Evolutionary conservation across 495 filamentous ascomycete species (phyloP).

Genomic region (Neurospora pannonica): DNA sequence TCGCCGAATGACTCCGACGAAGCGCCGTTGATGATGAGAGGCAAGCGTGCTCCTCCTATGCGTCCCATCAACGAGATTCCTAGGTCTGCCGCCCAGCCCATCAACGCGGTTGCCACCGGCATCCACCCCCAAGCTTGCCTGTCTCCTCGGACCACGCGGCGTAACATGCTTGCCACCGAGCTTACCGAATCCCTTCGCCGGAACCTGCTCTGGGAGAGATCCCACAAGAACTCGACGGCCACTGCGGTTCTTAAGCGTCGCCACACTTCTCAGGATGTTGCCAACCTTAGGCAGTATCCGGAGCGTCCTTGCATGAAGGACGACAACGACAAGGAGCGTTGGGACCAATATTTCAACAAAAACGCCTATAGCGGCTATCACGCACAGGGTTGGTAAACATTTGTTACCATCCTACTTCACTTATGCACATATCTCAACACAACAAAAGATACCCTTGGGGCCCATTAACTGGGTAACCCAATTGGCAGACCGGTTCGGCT

Average conservation of each 20-base stretch:
- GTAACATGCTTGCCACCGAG: conserved; percentile 95
- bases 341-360: conserved; percentile 42
- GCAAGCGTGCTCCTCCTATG: conserved; percentile 30
- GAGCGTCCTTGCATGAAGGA: conserved; percentile 41
- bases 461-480: conserved; percentile 8
- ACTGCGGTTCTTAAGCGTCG: conserved; percentile 82
- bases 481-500: conserved; percentile 21
- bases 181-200: conserved; percentile 43
- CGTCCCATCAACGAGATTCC: conserved; percentile 58
- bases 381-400: conserved; percentile 42
- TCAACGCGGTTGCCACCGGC: conserved; percentile 62
- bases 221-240: conserved; percentile 69
- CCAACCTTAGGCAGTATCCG: conserved; percentile 72
- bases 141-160: conserved; percentile 84
- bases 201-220: conserved; percentile 28
- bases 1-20: conserved; percentile 65
- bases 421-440: conserved; percentile 20
- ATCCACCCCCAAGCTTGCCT: conserved; percentile 57
- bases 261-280: conserved; percentile 84
- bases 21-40: conserved; percentile 58
- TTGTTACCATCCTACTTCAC: conserved; percentile 7
- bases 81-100: conserved; percentile 65
- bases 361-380: conserved; percentile 42
- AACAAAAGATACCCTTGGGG: conserved; percentile 21
- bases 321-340: conserved; percentile 39